Evolutionary conservation across 2,329 filamentous ascomycete species (phyloP).

Genomic region (Atkinsonella hypoxylon): DNA sequence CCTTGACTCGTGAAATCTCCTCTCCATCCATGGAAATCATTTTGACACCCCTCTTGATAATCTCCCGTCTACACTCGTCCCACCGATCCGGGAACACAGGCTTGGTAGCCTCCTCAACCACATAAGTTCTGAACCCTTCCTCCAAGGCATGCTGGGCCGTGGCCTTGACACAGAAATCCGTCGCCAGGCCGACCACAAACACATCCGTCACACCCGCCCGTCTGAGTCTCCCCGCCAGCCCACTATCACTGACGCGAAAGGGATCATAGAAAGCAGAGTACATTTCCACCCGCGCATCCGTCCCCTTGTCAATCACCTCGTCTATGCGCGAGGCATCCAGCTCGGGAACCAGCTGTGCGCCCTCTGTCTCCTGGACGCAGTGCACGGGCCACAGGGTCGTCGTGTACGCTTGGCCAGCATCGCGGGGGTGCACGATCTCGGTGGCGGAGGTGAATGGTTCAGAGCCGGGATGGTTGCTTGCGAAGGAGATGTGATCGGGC

Average conservation of each 20-base stretch:
- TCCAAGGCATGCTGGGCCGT: slow-evolving; percentile 68
- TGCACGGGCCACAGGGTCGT: slow-evolving; percentile 81
- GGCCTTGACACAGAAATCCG: slow-evolving; percentile 77
- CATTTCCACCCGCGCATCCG: slow-evolving; percentile 68
- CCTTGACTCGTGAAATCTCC: slow-evolving; percentile 13
- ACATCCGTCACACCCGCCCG: slow-evolving; percentile 58
- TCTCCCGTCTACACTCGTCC: slow-evolving; percentile 39
- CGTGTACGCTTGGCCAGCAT: slow-evolving; percentile 48
- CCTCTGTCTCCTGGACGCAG: slow-evolving; percentile 65
- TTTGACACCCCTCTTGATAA: slow-evolving; percentile 47
- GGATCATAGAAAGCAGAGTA: slow-evolving; percentile 85
- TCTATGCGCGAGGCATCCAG: slow-evolving; percentile 51
- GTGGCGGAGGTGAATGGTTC: slow-evolving; percentile 54
- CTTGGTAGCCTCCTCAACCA: slow-evolving; percentile 68
- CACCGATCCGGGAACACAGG: slow-evolving; percentile 54
- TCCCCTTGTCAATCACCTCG: slow-evolving; percentile 65
- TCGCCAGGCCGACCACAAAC: slow-evolving; percentile 75
- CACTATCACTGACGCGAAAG: slow-evolving; percentile 53
- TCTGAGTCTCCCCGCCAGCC: slow-evolving; percentile 47
- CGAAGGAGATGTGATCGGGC: slow-evolving; percentile 73
- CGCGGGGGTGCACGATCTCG: slow-evolving; percentile 54
- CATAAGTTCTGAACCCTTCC: slow-evolving; percentile 64
- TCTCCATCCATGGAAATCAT: slow-evolving; percentile 36
- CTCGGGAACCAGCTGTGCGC: slow-evolving; percentile 63
- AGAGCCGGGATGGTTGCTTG: slow-evolving; percentile 59